These are phyloP conservation scores for Entomortierella chlamydospora DNA, from an alignment of 192 early-diverging fungal species.

Conservation along the genomic window DNA sequence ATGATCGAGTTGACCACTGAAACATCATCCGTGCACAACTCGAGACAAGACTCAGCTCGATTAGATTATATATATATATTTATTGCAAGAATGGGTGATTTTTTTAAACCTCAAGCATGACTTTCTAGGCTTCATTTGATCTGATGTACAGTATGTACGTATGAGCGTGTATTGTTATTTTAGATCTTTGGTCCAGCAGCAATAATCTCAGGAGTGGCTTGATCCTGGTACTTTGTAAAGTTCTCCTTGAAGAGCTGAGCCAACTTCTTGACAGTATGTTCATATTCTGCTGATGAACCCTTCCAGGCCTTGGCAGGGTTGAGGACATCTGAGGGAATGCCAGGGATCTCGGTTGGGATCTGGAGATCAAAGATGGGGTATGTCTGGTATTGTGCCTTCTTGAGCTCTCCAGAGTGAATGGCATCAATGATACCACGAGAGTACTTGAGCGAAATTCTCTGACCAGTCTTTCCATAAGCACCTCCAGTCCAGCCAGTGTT, in stretches of 20 bases:
- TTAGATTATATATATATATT: too few species aligned
- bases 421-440: constrained; percentile 97
- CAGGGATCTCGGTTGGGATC: constrained; percentile 82
- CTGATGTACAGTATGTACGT: too few species aligned
- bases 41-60: too few species aligned
- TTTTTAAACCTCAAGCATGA: too few species aligned
- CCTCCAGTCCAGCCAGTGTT: constrained; percentile 99
- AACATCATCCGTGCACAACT: too few species aligned
- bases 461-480: constrained; percentile 83
- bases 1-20: too few species aligned
- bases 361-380: constrained; percentile 90
- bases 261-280: constrained; percentile 81
- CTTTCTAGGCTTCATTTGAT: background rate
- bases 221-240: constrained; percentile 84
- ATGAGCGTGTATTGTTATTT: too few species aligned
- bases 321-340: constrained; percentile 89
- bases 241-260: constrained; percentile 90
- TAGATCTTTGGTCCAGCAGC: constrained; percentile 72
- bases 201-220: constrained; percentile 74
- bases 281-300: constrained; percentile 73
- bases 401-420: constrained; percentile 93
- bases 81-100: too few species aligned
- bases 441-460: constrained; percentile 96
- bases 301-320: constrained; percentile 91
- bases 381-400: constrained; percentile 81